Evolutionary conservation across 495 filamentous ascomycete species (phyloP).

Genomic region (Talaromyces wortmannii): DNA sequence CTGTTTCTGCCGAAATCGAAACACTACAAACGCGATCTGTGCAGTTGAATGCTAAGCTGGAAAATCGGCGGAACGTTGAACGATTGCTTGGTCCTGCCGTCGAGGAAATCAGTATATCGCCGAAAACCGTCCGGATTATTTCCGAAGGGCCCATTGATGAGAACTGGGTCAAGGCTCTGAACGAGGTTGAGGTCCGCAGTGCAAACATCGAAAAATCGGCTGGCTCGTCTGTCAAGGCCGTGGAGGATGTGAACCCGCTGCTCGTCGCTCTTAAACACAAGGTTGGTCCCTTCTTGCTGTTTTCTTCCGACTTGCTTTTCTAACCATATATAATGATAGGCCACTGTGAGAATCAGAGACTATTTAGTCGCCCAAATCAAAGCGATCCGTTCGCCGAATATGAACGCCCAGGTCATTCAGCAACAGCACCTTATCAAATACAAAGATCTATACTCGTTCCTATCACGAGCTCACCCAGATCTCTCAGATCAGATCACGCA

Average conservation of each 20-base stretch:
- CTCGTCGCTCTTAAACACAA: conserved; percentile 77
- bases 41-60: conserved; percentile 75
- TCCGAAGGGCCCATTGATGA: conserved; percentile 87
- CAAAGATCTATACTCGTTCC: conserved; percentile 80
- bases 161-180: conserved; percentile 75
- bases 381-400: conserved; percentile 82
- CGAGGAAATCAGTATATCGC: conserved; percentile 85
- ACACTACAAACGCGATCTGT: conserved; percentile 80
- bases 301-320: neutral
- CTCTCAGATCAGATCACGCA: conserved; percentile 84
- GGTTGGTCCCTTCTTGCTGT: conserved; percentile 30
- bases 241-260: conserved; percentile 78
- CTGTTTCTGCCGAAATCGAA: conserved; percentile 92
- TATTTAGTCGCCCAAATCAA: conserved; percentile 92
- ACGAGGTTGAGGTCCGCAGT: conserved; percentile 75
- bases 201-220: conserved; percentile 60
- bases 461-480: conserved; percentile 67
- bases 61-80: conserved; percentile 85
- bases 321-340: conserved; percentile 34
- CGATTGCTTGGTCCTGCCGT: conserved; percentile 82
- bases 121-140: conserved; percentile 72
- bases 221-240: conserved; percentile 60
- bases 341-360: conserved; percentile 88
- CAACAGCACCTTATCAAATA: conserved; percentile 81
- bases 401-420: conserved; percentile 94